Evolutionary conservation across 1,139 yeast species (phyloP), one percentile per base, ranked within the genome.

Genomic region (Hyphopichia fennica): DNA sequence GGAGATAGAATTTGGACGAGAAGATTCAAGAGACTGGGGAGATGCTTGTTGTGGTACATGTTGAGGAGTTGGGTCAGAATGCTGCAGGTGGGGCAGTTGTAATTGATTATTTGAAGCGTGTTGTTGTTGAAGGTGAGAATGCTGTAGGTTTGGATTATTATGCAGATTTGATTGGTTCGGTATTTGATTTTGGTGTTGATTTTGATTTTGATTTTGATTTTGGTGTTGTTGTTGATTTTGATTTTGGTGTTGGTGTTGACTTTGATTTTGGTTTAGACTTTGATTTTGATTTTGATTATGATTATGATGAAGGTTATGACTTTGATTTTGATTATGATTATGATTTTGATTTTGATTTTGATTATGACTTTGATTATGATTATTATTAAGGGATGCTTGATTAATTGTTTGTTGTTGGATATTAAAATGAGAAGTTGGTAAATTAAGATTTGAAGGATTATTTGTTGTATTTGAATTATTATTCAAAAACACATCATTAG

Each of bases 401-500:
- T 47, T 48, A 30, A 57, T 46, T 4, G 58, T 50, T 39, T 54
- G 59, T 35, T 53, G 62, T 41, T 57, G 60, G 28, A 57, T 44
- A 43, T 54, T 59, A 47, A 58, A 58, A 28, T 56, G 61, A 22
- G 44, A 35, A 7, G 51, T 44, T 14, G 54, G 52, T 22, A 53
- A 42, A 32, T 53, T 51, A 35, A 34, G 46, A 23, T 41, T 47
- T 30, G 35, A 32, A 20, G 20, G 29, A 34, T 37, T 41, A 13
- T 37, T 42, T n/a, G n/a, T n/a, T n/a, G n/a, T n/a, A 18, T 38
- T 35, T 6, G 52, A 49, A 40, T 53, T 53, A 45, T 67, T 75
- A 50, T 74, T 75, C 52, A 89, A 68, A 58, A 89, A 89, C 45
- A 89, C 96, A 60, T 89, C 96, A 56, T 87, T 88, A 13, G 96